Evolutionary conservation across 208 protist species (phyloP), one percentile per base, ranked within the genome.

Genomic region (Strigomonas galati): DNA sequence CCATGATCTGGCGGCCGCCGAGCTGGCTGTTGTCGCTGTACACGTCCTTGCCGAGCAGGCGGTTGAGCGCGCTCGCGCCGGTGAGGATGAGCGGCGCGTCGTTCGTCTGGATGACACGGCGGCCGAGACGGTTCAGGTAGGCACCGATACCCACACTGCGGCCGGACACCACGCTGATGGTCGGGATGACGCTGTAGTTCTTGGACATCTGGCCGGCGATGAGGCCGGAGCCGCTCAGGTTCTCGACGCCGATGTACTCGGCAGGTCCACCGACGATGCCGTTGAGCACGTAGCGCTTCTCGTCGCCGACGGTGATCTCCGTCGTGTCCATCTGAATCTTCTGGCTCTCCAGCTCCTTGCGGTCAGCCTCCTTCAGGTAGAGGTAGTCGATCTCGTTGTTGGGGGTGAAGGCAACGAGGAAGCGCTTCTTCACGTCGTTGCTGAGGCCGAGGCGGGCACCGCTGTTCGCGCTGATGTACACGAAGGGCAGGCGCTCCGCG

Each of bases 121-220:
- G 95, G 32, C 98, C 98, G 7, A 99, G 84, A 31, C 98, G 92
- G 53, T 98, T 97, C 7, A 99, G 74, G 74, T 99, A 99, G 1
- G 98, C 97, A 19, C 98, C 98, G 74, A 99, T 99, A 65, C 98
- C 98, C 30, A 99, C 98, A 30, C 97, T 97, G 48, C 98, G 89
- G 56, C 96, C 98, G 0, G 97, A 92, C 27, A 99, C 97, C 59
- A 98, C 76, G 31, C 96, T 98, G 48, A 99, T 94, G 1, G 98
- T 99, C 48, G 98, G 98, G 37, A 97, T 97, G 62, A 98, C 90
- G 51, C 94, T 82, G 78, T 99, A 99, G 69, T 95, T 97, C 54
- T 83, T 82, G 24, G 96, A 98, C 54, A 98, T 99, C 76, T 99
- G 94, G 24, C 98, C 97, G 15, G 98, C 98, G 69, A 99, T 96